These are phyloP conservation scores for Pigoraptor vietnamica DNA, from an alignment of 78 protist species.

Conservation along the genomic window DNA sequence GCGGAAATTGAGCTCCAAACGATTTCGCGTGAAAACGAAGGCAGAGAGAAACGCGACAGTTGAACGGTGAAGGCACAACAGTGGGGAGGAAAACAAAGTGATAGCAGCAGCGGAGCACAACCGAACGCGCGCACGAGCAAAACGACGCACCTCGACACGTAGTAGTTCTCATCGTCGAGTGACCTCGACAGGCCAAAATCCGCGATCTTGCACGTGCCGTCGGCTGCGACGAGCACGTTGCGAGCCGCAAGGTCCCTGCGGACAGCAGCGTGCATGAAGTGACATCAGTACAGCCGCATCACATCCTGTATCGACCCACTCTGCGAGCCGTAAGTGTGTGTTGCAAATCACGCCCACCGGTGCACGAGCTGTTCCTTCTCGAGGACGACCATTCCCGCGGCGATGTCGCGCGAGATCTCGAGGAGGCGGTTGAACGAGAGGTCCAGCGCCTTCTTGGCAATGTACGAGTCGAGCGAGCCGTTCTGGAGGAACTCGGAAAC, in stretches of 20 bases:
- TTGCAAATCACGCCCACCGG: neutral
- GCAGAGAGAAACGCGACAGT: too few relatives aligned
- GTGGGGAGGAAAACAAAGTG: too few relatives aligned
- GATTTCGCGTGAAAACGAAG: too few relatives aligned
- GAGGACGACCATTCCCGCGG: neutral
- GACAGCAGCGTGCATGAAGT: neutral
- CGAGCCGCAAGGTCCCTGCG: conserved; percentile 5
- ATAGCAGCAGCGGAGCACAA: neutral
- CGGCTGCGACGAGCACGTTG: neutral
- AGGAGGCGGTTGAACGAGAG: neutral
- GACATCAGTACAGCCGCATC: too few relatives aligned
- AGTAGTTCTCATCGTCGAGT: neutral
- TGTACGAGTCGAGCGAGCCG: neutral
- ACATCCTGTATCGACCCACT: too few relatives aligned
- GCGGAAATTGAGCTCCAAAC: neutral
- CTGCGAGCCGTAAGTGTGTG: too few relatives aligned
- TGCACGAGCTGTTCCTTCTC: neutral
- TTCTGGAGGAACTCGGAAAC: neutral
- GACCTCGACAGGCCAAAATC: neutral
- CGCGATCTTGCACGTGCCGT: neutral
- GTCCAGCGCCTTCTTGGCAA: neutral
- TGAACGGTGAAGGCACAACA: too few relatives aligned
- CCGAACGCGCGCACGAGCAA: too few relatives aligned
- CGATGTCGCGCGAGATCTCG: neutral
- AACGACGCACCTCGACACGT: neutral